phyloP scores from a whole-genome alignment of 495 filamentous ascomycete species.

The Evernia prunastri region DNA sequence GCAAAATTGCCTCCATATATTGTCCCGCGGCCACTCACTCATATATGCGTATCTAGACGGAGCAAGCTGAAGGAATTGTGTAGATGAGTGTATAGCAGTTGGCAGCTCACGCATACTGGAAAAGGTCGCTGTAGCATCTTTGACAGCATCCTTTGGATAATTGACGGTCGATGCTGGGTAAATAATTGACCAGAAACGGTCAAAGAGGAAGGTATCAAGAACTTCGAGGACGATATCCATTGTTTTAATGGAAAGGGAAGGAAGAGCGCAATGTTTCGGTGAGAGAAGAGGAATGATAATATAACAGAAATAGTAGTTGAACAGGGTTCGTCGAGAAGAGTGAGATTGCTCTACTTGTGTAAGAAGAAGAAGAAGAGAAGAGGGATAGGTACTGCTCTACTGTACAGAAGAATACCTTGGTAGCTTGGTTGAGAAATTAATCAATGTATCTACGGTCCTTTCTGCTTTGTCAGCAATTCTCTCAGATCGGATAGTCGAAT shows the following conservation, averaged over 20 bases:
- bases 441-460: no score
- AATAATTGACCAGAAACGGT: conserved; percentile 67
- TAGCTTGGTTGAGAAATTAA: no score
- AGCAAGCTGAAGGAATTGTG: conserved; percentile 58
- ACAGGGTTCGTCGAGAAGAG: no score
- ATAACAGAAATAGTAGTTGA: background rate
- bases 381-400: no score
- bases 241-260: conserved; percentile 18
- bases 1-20: conserved; percentile 67
- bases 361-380: no score
- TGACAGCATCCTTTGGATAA: conserved; percentile 15
- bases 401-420: no score
- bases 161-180: conserved; percentile 54
- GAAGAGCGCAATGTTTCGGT: conserved; percentile 8
- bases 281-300: background rate
- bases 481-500: background rate
- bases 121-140: conserved; percentile 34
- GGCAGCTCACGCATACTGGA: conserved; percentile 37
- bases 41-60: conserved; percentile 74
- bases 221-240: conserved; percentile 93
- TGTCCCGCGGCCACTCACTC: conserved; percentile 74
- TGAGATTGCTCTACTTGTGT: no score
- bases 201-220: conserved; percentile 76
- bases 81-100: conserved; percentile 65
- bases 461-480: background rate